Conservation (phyloP, 345 rosid species). For the Mallotus nudiflorus region DNA sequence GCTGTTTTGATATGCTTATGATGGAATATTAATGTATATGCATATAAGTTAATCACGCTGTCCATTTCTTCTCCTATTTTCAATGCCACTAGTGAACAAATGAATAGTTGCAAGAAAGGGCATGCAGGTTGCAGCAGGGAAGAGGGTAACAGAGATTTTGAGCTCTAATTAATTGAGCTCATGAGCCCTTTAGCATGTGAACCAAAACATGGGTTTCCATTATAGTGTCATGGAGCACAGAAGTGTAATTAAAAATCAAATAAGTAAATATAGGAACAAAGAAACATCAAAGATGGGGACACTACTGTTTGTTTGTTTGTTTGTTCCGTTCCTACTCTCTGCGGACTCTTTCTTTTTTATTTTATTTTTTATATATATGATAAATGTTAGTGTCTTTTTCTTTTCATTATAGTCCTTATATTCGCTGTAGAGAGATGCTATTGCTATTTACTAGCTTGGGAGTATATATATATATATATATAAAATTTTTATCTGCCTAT, state of each 20-base stretch:
- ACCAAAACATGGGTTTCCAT: conserved; percentile 13
- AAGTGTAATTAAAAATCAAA: background rate
- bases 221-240: conserved; percentile 10
- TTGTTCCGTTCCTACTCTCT: background rate
- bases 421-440: conserved; percentile 20
- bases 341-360: background rate
- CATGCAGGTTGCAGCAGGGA: background rate
- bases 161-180: background rate
- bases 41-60: too few relatives aligned
- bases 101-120: background rate
- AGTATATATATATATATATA: background rate
- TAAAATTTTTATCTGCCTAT: too few relatives aligned
- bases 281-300: conserved; percentile 23
- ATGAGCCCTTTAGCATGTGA: conserved; percentile 10
- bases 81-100: background rate
- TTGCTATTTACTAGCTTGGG: too few relatives aligned
- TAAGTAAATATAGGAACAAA: background rate
- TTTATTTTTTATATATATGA: too few relatives aligned
- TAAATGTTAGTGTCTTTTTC: background rate
- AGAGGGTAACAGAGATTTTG: background rate
- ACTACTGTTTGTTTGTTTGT: background rate
- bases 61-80: background rate
- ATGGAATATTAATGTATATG: background rate
- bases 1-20: too few relatives aligned
- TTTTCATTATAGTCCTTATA: background rate